Conservation (phyloP, 768 basidiomycete species). For the Tricholomella constricta region DNA sequence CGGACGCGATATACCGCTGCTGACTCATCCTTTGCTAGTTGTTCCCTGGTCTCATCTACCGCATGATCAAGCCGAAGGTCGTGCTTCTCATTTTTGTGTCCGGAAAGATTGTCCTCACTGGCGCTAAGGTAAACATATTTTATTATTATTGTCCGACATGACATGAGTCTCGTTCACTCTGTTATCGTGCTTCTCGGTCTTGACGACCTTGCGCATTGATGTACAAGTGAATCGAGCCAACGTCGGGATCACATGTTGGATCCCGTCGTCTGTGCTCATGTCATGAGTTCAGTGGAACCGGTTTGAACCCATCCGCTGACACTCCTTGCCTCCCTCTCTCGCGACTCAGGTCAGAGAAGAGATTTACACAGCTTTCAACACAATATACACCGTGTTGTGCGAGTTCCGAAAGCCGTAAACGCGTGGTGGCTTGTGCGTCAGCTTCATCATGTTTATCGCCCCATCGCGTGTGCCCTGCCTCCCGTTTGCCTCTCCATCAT, state of each 20-base stretch:
- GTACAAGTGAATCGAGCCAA: conserved; percentile 7
- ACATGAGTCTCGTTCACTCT: conserved; percentile 16
- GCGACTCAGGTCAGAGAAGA: conserved; percentile 88
- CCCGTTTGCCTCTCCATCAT: conserved; percentile 20
- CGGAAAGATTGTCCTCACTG: conserved; percentile 98
- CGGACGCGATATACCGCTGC: background rate
- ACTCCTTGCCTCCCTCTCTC: conserved; percentile 34
- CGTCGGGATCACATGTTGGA: conserved; percentile 19
- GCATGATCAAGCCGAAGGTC: conserved; percentile 99
- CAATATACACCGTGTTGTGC: conserved; percentile 97
- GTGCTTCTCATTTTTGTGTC: conserved; percentile 98
- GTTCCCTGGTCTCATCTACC: conserved; percentile 98
- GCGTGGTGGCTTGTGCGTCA: conserved; percentile 1
- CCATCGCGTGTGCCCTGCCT: background rate
- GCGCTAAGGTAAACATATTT: conserved; percentile 82
- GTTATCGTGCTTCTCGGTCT: conserved; percentile 6
- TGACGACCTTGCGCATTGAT: background rate
- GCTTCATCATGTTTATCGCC: conserved; percentile 3
- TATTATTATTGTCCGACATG: conserved; percentile 21
- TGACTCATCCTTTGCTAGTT: conserved; percentile 51
- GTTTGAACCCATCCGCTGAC: conserved; percentile 56
- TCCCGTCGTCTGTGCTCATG: conserved; percentile 34
- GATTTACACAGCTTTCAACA: conserved; percentile 99
- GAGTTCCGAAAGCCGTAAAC: conserved; percentile 87
- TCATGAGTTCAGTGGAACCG: conserved; percentile 36